phyloP scores from a whole-genome alignment of 495 filamentous ascomycete genomes.

The Talaromyces nanjingensis region DNA sequence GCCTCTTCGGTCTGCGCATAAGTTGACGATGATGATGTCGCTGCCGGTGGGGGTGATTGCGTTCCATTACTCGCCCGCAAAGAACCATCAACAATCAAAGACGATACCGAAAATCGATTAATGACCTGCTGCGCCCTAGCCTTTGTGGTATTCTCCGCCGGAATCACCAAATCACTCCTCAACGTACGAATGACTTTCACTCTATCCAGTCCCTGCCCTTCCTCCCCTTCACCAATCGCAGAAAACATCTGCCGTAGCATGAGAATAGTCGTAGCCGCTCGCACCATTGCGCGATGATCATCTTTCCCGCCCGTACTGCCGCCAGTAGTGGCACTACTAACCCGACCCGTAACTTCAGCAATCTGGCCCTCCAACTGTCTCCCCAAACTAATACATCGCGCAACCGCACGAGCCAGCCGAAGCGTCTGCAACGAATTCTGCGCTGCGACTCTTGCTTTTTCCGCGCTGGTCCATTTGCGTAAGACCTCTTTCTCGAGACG shows the following conservation, averaged over 20 bases:
- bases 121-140: constrained; percentile 72
- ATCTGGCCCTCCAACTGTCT: constrained; percentile 83
- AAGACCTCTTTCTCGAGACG: constrained; percentile 78
- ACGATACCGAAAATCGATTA: constrained; percentile 75
- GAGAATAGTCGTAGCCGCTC: constrained; percentile 69
- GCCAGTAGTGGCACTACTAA: constrained; percentile 11
- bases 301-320: constrained; percentile 40
- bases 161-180: constrained; percentile 56
- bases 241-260: constrained; percentile 65
- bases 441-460: constrained; percentile 66
- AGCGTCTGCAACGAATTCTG: constrained; percentile 71
- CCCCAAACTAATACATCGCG: constrained; percentile 67
- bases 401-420: constrained; percentile 68
- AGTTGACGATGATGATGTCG: constrained; percentile 50
- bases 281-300: constrained; percentile 69
- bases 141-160: constrained; percentile 62
- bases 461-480: constrained; percentile 71
- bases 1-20: constrained; percentile 78
- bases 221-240: constrained; percentile 54
- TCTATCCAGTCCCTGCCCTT: constrained; percentile 66
- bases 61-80: constrained; percentile 13
- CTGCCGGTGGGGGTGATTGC: constrained; percentile 21
- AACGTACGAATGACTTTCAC: constrained; percentile 64
- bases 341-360: constrained; percentile 48
- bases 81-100: constrained; percentile 32